Conservation (phyloP, 768 basidiomycete genomes). For the Chiua virens region DNA sequence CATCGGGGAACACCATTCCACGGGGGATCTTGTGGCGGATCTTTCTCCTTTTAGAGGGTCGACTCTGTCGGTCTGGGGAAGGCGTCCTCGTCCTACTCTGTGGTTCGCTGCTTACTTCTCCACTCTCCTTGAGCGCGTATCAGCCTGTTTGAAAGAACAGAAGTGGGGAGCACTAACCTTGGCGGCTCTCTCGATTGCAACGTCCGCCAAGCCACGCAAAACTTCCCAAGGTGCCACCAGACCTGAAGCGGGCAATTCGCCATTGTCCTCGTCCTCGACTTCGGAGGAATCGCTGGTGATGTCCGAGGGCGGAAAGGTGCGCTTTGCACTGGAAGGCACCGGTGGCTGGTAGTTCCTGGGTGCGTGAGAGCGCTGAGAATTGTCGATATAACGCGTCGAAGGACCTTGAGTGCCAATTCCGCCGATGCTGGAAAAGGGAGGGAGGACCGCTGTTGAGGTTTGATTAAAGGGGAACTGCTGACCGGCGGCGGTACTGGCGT, state of each 20-base stretch:
- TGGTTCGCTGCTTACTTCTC: constrained; percentile 67
- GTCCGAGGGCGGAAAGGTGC: constrained; percentile 61
- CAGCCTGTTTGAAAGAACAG: constrained; percentile 5
- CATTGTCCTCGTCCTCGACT: constrained; percentile 78
- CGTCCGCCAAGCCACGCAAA: constrained; percentile 75
- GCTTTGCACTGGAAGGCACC: constrained; percentile 48
- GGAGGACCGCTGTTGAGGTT: constrained; percentile 54
- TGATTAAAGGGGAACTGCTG: constrained; percentile 34
- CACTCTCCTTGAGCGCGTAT: constrained; percentile 58
- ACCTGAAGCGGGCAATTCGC: constrained; percentile 77
- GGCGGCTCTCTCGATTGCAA: constrained; percentile 74
- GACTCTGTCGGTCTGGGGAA: constrained; percentile 66
- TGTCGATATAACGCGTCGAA: constrained; percentile 57
- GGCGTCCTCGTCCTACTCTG: constrained; percentile 74
- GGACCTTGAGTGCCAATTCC: constrained; percentile 53
- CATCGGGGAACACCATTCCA: constrained; percentile 73
- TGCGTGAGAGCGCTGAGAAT: constrained; percentile 30
- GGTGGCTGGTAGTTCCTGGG: constrained; percentile 34
- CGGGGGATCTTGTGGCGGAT: constrained; percentile 60
- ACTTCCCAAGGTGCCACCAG: constrained; percentile 89
- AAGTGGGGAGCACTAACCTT: constrained; percentile 48
- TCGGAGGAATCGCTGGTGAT: constrained; percentile 82
- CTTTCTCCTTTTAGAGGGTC: constrained; percentile 73
- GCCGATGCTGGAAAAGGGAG: constrained; percentile 71
- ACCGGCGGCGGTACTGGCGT: constrained; percentile 37